Conservation (phyloP, 768 basidiomycete species). For the Auriscalpium orientale region DNA sequence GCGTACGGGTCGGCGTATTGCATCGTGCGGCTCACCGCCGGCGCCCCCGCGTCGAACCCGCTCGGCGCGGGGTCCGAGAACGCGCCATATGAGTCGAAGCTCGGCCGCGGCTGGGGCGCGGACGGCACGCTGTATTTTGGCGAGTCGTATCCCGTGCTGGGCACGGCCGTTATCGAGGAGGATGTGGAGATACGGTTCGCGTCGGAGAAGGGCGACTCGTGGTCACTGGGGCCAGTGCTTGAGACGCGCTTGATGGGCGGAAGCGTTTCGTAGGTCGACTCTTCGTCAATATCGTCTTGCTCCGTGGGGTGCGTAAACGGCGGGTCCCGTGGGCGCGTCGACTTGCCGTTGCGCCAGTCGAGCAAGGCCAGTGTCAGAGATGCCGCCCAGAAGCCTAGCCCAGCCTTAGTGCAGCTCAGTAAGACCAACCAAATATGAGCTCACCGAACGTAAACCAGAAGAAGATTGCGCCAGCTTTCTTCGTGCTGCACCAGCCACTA, state of each 20-base stretch:
- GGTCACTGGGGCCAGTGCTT: conserved; percentile 7
- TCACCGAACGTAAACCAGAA: conserved; percentile 80
- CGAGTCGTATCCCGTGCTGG: conserved; percentile 19
- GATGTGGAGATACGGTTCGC: conserved; percentile 39
- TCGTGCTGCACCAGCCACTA: conserved; percentile 82
- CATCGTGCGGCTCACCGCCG: conserved; percentile 82
- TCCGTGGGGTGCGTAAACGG: conserved; percentile 63
- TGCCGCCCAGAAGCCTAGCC: conserved; percentile 67
- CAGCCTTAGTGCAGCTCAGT: not conserved
- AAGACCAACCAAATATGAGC: conserved; percentile 17
- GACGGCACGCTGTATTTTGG: conserved; percentile 25
- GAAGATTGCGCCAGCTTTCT: conserved; percentile 85
- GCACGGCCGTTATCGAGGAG: conserved; percentile 21
- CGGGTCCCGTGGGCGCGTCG: conserved; percentile 51
- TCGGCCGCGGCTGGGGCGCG: conserved; percentile 38
- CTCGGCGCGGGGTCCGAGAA: conserved; percentile 83
- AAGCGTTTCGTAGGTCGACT: conserved; percentile 43
- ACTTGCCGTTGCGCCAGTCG: conserved; percentile 71
- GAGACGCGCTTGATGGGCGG: conserved; percentile 28
- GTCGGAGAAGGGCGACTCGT: conserved; percentile 46
- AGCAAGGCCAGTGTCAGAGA: conserved; percentile 59
- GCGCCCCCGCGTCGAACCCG: conserved; percentile 51
- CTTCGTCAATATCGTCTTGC: conserved; percentile 45
- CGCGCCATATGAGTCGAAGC: conserved; percentile 85
- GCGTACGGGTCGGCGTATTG: conserved; percentile 87